A percentile compares a stretch with the other conserved stretches of the same genome.
Evolutionary conservation across 2,329 filamentous ascomycete species (phyloP).

Genomic region (Ceratocystis cacaofunesta): DNA sequence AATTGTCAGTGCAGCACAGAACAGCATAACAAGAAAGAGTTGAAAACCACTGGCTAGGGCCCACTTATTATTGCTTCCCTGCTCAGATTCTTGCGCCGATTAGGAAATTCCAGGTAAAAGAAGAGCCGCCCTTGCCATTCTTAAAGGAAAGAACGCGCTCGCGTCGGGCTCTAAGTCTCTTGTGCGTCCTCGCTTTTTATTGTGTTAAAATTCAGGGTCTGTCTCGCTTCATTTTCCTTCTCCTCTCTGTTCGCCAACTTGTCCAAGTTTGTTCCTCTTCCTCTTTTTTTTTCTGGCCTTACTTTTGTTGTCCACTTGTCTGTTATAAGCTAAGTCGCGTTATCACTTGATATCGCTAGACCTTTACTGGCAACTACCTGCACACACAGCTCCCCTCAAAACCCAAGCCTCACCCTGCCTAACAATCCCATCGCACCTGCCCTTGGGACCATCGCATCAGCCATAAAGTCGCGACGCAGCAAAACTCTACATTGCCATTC

Average conservation of each 20-base stretch:
- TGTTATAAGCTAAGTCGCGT: not conserved
- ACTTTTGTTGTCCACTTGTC: not conserved
- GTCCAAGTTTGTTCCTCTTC: not conserved
- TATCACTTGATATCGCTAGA: not conserved
- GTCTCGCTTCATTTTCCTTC: constrained; percentile 1
- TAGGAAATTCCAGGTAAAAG: constrained; percentile 4
- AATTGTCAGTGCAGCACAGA: not conserved
- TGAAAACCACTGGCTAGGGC: not conserved
- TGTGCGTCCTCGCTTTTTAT: not conserved
- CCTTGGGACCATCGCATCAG: not conserved
- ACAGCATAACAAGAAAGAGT: not conserved
- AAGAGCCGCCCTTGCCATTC: not conserved
- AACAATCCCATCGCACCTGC: not conserved
- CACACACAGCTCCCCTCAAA: not conserved
- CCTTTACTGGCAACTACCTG: not conserved
- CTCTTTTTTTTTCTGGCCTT: not conserved
- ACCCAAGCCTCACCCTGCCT: not conserved
- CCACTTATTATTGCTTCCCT: constrained; percentile 13
- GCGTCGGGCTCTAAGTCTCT: constrained; percentile 5
- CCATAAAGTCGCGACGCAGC: not conserved
- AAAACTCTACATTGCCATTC: not conserved
- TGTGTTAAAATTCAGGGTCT: not conserved
- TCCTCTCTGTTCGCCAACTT: not conserved
- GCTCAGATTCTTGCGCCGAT: constrained; percentile 13
- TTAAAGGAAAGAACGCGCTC: constrained; percentile 13